Percentiles rank a stretch among this genome's conserved stretches.
These are phyloP conservation scores for Penicillium sumatraense DNA, from an alignment of 2,329 filamentous ascomycete genomes.

Conservation along the genomic window DNA sequence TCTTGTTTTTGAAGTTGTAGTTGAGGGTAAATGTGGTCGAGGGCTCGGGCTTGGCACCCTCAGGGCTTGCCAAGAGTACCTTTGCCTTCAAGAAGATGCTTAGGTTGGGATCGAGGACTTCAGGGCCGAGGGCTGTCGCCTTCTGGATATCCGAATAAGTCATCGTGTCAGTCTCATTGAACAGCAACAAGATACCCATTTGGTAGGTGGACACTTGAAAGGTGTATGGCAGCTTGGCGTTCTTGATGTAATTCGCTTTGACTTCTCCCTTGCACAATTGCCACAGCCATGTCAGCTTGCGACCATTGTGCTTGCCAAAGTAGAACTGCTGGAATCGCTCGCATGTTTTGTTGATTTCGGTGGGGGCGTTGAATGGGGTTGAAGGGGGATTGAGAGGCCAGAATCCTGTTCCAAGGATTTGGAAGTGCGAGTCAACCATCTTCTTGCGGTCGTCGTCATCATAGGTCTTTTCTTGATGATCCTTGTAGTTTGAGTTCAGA, in stretches of 20 bases:
- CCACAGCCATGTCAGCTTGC: constrained; percentile 98
- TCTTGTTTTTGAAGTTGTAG: constrained; percentile 97
- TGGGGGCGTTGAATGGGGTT: constrained; percentile 85
- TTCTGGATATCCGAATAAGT: constrained; percentile 86
- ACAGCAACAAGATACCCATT: constrained; percentile 92
- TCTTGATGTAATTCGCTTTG: constrained; percentile 89
- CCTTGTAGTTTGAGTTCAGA: constrained; percentile 85
- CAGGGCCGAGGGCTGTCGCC: constrained; percentile 76
- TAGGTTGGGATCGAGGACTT: constrained; percentile 85
- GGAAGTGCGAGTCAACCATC: constrained; percentile 82
- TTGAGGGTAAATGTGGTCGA: constrained; percentile 85
- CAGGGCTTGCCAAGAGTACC: constrained; percentile 74
- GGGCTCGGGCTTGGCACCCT: constrained; percentile 74
- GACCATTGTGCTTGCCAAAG: constrained; percentile 92
- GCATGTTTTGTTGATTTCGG: constrained; percentile 82
- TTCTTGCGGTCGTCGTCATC: constrained; percentile 69
- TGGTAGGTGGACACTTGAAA: constrained; percentile 98
- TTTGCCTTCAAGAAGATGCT: constrained; percentile 91
- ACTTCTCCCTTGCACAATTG: constrained; percentile 97
- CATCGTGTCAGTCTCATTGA: constrained; percentile 87
- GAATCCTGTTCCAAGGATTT: constrained; percentile 93
- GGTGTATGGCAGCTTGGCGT: constrained; percentile 86
- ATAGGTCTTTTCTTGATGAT: constrained; percentile 70
- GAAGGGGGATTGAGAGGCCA: constrained; percentile 90
- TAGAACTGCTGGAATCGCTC: constrained; percentile 92